A percentile compares a stretch with the other conserved stretches of the same genome.
These are phyloP conservation scores for Penicillium lagena DNA, from an alignment of 495 filamentous ascomycete species.

Conservation along the genomic window DNA sequence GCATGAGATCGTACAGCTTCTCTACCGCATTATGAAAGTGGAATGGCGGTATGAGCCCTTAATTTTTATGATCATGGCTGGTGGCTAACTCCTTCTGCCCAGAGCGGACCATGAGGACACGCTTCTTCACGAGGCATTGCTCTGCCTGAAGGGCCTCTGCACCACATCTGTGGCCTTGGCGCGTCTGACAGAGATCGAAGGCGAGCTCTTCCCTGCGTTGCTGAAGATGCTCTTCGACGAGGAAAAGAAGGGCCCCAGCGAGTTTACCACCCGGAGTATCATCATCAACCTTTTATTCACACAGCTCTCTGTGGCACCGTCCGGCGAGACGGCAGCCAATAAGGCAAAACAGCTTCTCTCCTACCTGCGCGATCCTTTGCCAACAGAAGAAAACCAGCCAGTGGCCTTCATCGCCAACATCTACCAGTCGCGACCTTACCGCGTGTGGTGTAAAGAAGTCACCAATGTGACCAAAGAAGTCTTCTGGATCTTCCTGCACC, in stretches of 20 bases:
- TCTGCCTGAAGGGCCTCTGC: conserved; percentile 91
- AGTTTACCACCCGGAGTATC: conserved; percentile 86
- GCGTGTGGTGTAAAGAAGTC: conserved; percentile 89
- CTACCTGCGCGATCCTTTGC: conserved; percentile 76
- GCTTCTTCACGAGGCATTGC: conserved; percentile 82
- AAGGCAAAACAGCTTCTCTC: conserved; percentile 64
- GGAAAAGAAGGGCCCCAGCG: conserved; percentile 92
- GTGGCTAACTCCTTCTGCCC: conserved; percentile 9
- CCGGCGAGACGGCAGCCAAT: conserved; percentile 40
- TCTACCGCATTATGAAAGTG: conserved; percentile 86
- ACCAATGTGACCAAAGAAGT: conserved; percentile 93
- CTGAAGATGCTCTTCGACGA: conserved; percentile 89
- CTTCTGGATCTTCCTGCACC: conserved; percentile 98
- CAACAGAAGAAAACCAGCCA: conserved; percentile 65
- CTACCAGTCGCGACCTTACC: conserved; percentile 79
- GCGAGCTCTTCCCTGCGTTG: conserved; percentile 77
- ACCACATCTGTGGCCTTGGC: conserved; percentile 80
- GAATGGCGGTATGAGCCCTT: conserved; percentile 77
- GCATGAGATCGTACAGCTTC: conserved; percentile 78
- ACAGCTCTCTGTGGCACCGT: conserved; percentile 58
- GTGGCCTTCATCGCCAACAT: conserved; percentile 85
- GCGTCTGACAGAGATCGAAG: conserved; percentile 73
- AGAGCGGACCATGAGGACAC: conserved; percentile 96
- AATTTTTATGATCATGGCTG: background rate
- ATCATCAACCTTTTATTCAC: conserved; percentile 82